These are phyloP conservation scores for Salinomyces thailandicus DNA, from an alignment of 2,329 filamentous ascomycete genomes.

Conservation along the genomic window DNA sequence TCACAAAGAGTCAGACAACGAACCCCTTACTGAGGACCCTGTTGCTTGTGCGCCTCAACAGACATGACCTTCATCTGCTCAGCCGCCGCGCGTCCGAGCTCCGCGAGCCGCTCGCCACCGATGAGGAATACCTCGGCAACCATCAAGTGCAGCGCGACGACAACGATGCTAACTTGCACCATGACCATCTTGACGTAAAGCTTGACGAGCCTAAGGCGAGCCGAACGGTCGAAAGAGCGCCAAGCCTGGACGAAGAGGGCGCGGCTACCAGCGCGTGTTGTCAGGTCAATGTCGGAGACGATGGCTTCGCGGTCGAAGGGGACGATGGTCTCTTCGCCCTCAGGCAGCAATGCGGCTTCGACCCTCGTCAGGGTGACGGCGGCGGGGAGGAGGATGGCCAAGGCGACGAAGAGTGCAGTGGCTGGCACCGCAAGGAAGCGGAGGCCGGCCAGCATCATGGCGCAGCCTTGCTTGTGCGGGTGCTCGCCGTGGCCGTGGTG, in stretches of 20 bases:
- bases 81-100: too few species aligned
- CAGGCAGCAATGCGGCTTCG: slow-evolving; percentile 75
- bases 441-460: slow-evolving; percentile 31
- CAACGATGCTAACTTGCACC: slow-evolving; percentile 31
- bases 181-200: slow-evolving; percentile 62
- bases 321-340: slow-evolving; percentile 72
- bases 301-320: slow-evolving; percentile 80
- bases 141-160: slow-evolving; percentile 18
- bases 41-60: too few species aligned
- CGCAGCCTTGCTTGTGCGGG: slow-evolving; percentile 16
- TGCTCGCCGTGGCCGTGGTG: slow-evolving; percentile 21
- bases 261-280: slow-evolving; percentile 47
- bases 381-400: slow-evolving; percentile 68
- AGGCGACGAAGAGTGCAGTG: slow-evolving; percentile 39
- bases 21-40: too few species aligned
- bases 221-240: slow-evolving; percentile 62
- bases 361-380: slow-evolving; percentile 69
- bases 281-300: slow-evolving; percentile 57
- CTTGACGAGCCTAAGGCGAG: slow-evolving; percentile 63
- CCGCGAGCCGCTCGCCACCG: slow-evolving; percentile 15
- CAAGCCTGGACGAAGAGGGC: slow-evolving; percentile 66
- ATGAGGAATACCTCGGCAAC: slow-evolving; percentile 21
- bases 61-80: too few species aligned
- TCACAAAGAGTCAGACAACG: too few species aligned
- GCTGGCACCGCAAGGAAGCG: slow-evolving; percentile 27